Evolutionary conservation across 129 eudicot genomes (phyloP), one percentile per base, ranked within the genome.

Genomic region (Arctium minus): DNA sequence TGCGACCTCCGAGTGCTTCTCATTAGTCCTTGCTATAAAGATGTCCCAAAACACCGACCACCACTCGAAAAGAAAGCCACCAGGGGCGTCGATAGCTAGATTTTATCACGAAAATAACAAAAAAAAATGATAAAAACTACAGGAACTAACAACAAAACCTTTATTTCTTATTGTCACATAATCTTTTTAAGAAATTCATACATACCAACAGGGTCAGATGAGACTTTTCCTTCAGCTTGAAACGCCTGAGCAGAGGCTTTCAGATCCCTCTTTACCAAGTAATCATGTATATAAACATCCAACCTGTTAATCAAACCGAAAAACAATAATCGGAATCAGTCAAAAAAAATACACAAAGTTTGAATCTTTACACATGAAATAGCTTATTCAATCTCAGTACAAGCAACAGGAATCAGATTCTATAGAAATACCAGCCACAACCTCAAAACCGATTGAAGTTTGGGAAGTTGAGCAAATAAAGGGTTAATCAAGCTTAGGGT

Each of bases 31-130:
- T 42, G 89, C 86, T 71, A 86, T 86, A 74, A 86, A 86, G 46
- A 86, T 86, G 73, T 86, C 97, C 97, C 97, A 92, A 83, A 92
- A 92, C 8, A 92, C 97, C 1, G 97, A 92, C 97, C 97, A 92
- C 97, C 97, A 92, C 70, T 92, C 97, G 38, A 92, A 92, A 30
- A 92, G 88, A 83, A 92, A 92, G 7, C 97, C 97, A 30, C 97
- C 89, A 5, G 86, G 89, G 42, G 89, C 89, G 29, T 86, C 86
- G n/a, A 86, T 86, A 80, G 81, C 81, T 35, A 37, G 46, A 74
- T 50, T 71, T 40, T 32, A 56, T 29, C 7, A 72, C 44, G 2
- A 69, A 65, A 53, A 38, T 62, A 9, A 22, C n/a, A 74, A 70
- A 38, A 7, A 7, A 18, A 79, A 35, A 7, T 48, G 17, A 11